phyloP scores from a whole-genome alignment of 306 rosid genomes.

The Vachellia pachyceras region DNA sequence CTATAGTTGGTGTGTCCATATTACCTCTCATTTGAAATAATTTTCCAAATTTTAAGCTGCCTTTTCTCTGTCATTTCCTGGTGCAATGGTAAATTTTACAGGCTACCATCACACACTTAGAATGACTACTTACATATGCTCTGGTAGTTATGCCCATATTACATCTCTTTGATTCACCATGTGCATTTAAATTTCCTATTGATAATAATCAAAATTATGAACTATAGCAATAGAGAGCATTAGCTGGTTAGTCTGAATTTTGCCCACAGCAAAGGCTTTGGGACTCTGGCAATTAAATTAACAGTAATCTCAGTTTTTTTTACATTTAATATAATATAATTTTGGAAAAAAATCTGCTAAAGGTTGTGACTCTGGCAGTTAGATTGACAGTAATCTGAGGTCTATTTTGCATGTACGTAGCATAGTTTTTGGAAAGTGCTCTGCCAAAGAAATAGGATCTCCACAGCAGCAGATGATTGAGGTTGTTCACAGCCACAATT shows the following conservation, averaged over 20 bases:
- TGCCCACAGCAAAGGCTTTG: background rate
- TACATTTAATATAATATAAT: background rate
- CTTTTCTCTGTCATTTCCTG: background rate
- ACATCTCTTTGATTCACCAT: background rate
- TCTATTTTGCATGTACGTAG: background rate
- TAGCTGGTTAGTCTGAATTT: constrained; percentile 4
- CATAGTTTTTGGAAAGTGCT: background rate
- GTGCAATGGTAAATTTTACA: background rate
- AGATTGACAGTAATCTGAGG: background rate
- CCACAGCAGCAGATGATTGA: background rate
- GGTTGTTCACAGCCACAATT: background rate
- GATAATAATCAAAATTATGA: background rate
- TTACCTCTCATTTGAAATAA: background rate
- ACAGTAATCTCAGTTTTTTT: background rate
- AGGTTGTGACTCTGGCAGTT: background rate
- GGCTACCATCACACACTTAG: background rate
- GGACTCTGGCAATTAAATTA: background rate
- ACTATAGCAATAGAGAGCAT: background rate
- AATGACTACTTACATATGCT: background rate
- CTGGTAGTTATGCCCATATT: background rate
- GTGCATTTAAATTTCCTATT: background rate
- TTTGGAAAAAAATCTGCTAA: background rate
- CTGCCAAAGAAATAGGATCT: background rate
- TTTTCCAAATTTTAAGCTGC: background rate
- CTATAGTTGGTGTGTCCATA: background rate